Percentiles rank a stretch among this genome's conserved stretches.
Evolutionary conservation across 1,284 basidiomycete genomes (phyloP).

Genomic region (Ceratobasidium theobromae): DNA sequence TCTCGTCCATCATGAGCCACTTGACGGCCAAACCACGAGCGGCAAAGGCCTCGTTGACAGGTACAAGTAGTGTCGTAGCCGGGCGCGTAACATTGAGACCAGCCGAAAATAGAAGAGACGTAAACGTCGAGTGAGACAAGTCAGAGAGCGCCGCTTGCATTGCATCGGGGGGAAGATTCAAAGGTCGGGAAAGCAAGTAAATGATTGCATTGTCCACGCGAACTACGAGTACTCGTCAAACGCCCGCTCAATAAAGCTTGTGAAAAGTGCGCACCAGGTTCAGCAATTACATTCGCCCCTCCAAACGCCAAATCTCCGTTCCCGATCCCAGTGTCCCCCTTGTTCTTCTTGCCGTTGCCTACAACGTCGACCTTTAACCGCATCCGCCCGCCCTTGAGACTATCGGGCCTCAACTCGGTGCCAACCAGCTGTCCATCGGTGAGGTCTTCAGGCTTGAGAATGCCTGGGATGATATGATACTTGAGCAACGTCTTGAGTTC

Average conservation of each 20-base stretch:
- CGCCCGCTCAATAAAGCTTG: constrained; percentile 7
- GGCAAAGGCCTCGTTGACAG: constrained; percentile 85
- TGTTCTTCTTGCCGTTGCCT: constrained; percentile 42
- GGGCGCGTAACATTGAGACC: constrained; percentile 73
- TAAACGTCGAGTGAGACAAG: constrained; percentile 83
- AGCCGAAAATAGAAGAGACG: constrained; percentile 86
- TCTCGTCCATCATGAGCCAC: constrained; percentile 67
- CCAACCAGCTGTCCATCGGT: constrained; percentile 72
- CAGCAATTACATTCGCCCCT: constrained; percentile 77
- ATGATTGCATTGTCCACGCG: constrained; percentile 77
- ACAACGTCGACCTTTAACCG: constrained; percentile 71
- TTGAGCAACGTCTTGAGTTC: constrained; percentile 66
- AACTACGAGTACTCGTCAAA: constrained; percentile 49
- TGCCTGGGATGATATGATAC: constrained; percentile 88
- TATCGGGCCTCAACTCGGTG: constrained; percentile 71
- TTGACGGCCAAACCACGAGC: constrained; percentile 69
- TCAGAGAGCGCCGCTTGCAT: constrained; percentile 81
- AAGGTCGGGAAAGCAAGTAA: constrained; percentile 84
- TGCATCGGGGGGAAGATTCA: constrained; percentile 79
- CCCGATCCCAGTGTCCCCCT: constrained; percentile 43
- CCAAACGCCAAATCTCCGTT: constrained; percentile 75
- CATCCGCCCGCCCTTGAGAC: constrained; percentile 68
- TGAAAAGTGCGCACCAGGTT: constrained; percentile 58
- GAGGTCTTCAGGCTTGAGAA: constrained; percentile 68
- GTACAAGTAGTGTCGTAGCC: constrained; percentile 82